phyloP scores from a whole-genome alignment of 73 alveolate genomes.

The Chromera velia region DNA sequence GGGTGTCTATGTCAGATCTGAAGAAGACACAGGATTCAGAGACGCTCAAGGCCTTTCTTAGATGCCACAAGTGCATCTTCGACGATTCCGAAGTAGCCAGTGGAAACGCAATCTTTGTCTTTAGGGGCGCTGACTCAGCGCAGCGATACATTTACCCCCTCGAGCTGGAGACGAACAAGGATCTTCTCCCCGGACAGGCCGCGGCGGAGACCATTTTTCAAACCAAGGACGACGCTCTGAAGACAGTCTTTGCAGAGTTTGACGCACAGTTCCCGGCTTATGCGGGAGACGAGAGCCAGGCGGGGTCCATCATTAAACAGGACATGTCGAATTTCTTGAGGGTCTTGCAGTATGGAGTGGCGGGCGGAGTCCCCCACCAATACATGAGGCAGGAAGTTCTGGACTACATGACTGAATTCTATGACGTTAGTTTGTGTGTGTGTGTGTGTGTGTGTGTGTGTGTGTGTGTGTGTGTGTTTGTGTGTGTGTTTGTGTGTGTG shows the following conservation, averaged over 20 bases:
- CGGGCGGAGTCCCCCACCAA: neutral
- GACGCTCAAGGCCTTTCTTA: neutral
- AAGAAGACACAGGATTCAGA: too few relatives aligned
- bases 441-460: neutral
- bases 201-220: neutral
- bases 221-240: neutral
- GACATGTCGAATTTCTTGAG: neutral
- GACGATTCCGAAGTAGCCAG: neutral
- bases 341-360: neutral
- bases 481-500: neutral
- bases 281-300: neutral
- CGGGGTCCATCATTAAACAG: neutral
- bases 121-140: neutral
- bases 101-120: neutral
- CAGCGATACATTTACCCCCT: neutral
- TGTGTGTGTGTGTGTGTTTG: neutral
- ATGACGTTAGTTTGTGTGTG: neutral
- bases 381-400: neutral
- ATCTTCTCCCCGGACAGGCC: neutral
- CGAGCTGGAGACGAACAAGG: neutral
- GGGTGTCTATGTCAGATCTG: too few relatives aligned
- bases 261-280: neutral
- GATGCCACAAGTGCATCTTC: neutral
- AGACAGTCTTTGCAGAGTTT: too few relatives aligned
- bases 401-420: neutral